phyloP scores from a whole-genome alignment of 2,329 filamentous ascomycete species.

The Trichoderma semiorbis region DNA sequence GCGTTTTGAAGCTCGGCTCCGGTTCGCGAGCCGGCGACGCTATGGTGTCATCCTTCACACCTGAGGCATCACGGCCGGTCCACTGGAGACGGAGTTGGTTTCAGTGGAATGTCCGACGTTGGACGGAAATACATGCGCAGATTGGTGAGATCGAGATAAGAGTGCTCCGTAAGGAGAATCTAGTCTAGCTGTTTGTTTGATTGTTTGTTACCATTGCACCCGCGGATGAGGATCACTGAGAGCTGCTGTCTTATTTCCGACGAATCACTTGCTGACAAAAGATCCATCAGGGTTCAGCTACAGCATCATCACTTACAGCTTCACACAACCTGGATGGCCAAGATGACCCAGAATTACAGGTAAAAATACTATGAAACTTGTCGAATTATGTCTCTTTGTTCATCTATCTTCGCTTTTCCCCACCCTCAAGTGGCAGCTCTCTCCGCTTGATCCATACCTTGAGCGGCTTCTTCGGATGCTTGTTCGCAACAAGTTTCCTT shows the following conservation, averaged over 20 bases:
- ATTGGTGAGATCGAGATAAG: not conserved
- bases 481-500: conserved; percentile 28
- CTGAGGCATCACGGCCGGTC: conserved; percentile 18
- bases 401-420: not conserved
- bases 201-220: not conserved
- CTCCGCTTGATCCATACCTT: conserved; percentile 35
- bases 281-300: not conserved
- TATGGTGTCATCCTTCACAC: conserved; percentile 20
- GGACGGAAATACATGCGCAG: not conserved
- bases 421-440: not conserved
- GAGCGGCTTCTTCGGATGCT: conserved; percentile 27
- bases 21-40: conserved; percentile 15
- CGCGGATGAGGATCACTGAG: not conserved
- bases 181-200: not conserved
- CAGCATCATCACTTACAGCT: not conserved
- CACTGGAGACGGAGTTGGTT: not conserved
- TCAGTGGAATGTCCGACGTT: not conserved
- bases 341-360: not conserved
- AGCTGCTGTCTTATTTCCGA: not conserved
- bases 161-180: not conserved
- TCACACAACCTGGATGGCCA: not conserved
- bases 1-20: conserved; percentile 9
- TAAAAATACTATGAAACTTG: not conserved
- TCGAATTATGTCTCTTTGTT: not conserved
- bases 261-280: not conserved